phyloP scores from a whole-genome alignment of 2,329 filamentous ascomycete genomes.

The Chaetomium sp. region DNA sequence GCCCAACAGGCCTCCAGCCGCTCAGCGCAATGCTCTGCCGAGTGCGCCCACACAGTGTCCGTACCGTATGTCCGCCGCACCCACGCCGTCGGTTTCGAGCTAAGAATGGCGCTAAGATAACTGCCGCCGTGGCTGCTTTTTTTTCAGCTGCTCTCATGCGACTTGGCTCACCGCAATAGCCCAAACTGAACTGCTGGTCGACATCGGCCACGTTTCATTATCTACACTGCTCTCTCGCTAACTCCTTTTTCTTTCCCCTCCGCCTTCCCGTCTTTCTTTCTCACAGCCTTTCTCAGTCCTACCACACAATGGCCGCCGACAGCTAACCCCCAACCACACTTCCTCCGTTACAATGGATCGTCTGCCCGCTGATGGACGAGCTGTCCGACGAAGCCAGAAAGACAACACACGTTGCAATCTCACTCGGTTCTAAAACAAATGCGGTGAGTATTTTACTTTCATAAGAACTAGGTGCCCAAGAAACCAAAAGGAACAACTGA shows the following conservation, averaged over 20 bases:
- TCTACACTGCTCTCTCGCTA: too few relatives aligned
- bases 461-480: too few relatives aligned
- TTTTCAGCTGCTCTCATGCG: background rate
- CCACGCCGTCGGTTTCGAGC: background rate
- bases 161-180: background rate
- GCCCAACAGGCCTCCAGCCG: too few relatives aligned
- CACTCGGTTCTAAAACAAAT: conserved; percentile 56
- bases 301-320: too few relatives aligned
- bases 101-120: background rate
- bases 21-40: background rate
- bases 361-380: conserved; percentile 67
- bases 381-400: conserved; percentile 73
- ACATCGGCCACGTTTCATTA: too few relatives aligned
- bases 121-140: background rate
- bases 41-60: background rate
- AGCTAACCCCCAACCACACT: conserved; percentile 41
- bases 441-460: too few relatives aligned
- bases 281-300: too few relatives aligned
- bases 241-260: too few relatives aligned
- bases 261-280: too few relatives aligned
- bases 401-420: conserved; percentile 76
- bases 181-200: too few relatives aligned
- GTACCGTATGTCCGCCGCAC: background rate
- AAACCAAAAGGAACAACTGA: too few relatives aligned
- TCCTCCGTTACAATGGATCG: conserved; percentile 48